A percentile compares a stretch with the other conserved stretches of the same genome.
Conservation (phyloP, 257 asterid genomes). For the Fraxinus excelsior region DNA sequence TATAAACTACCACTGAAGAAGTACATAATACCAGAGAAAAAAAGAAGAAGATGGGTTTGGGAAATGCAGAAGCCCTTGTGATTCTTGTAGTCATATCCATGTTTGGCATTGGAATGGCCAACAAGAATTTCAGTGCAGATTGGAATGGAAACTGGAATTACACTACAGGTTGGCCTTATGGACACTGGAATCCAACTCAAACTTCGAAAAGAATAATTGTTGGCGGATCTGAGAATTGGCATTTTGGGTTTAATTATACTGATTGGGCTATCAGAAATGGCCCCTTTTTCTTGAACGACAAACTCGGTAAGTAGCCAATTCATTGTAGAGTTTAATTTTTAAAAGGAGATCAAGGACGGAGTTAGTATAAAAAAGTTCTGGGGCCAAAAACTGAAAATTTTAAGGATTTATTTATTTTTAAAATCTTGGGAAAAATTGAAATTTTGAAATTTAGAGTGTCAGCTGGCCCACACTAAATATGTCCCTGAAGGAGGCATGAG, state of each 20-base stretch:
- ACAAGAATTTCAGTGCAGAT: slow-evolving; percentile 30
- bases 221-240: slow-evolving; percentile 72
- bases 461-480: too few relatives aligned
- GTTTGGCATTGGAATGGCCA: slow-evolving; percentile 39
- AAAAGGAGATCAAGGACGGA: too few relatives aligned
- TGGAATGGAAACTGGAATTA: slow-evolving; percentile 44
- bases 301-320: slow-evolving; percentile 39
- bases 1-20: background rate
- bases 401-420: too few relatives aligned
- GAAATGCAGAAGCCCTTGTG: slow-evolving; percentile 12
- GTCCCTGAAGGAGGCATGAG: too few relatives aligned
- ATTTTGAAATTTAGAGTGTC: too few relatives aligned
- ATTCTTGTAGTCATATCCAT: slow-evolving; percentile 22
- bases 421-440: too few relatives aligned
- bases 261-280: slow-evolving; percentile 62
- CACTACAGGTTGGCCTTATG: slow-evolving; percentile 37
- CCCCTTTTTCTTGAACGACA: slow-evolving; percentile 66
- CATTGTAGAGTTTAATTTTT: too few relatives aligned
- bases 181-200: slow-evolving; percentile 38
- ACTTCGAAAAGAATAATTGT: slow-evolving; percentile 43
- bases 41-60: slow-evolving; percentile 28
- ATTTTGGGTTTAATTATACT: slow-evolving; percentile 63
- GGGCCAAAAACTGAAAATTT: too few relatives aligned
- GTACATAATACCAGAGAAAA: too few relatives aligned
- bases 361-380: too few relatives aligned